Percentiles rank a stretch among this genome's conserved stretches.
Conservation (phyloP, 345 rosid genomes). For the Eucalyptus sp. region DNA sequence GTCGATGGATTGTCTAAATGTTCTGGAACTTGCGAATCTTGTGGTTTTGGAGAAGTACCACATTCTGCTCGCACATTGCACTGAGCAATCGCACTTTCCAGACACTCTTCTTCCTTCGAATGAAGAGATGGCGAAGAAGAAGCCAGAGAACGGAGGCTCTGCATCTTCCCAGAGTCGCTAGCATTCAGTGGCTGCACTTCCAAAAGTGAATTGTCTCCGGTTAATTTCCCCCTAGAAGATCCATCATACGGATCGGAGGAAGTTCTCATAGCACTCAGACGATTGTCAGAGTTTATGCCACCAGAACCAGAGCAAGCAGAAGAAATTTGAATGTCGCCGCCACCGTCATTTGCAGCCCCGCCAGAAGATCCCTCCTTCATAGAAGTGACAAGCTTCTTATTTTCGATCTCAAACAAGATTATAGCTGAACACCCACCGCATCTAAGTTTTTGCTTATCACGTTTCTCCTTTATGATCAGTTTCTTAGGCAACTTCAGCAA, state of each 20-base stretch:
- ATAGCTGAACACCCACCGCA: conserved; percentile 54
- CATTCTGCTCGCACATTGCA: not conserved
- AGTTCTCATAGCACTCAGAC: not conserved
- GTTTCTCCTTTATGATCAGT: conserved; percentile 9
- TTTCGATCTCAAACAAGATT: conserved; percentile 12
- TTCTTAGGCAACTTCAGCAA: conserved; percentile 41
- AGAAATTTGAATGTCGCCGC: not conserved
- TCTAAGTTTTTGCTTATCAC: conserved; percentile 21
- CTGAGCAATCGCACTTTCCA: not conserved
- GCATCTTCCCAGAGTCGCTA: not conserved
- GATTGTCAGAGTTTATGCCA: not conserved
- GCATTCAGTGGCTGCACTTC: not conserved
- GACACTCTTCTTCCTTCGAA: conserved; percentile 7
- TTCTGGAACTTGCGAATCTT: conserved; percentile 26
- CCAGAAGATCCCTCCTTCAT: not conserved
- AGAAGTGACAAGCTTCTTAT: conserved; percentile 33
- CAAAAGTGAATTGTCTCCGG: not conserved
- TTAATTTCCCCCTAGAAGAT: not conserved
- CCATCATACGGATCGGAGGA: not conserved
- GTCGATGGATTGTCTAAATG: conserved; percentile 20
- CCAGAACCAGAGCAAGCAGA: not conserved
- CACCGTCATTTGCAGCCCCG: not conserved
- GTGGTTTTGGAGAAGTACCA: conserved; percentile 13
- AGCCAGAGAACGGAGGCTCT: conserved; percentile 3
- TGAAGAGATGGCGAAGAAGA: not conserved